Evolutionary conservation across 176 grass and related monocot genomes (phyloP), one percentile per base, ranked within the genome.

Genomic region (Saccharum spontaneum): DNA sequence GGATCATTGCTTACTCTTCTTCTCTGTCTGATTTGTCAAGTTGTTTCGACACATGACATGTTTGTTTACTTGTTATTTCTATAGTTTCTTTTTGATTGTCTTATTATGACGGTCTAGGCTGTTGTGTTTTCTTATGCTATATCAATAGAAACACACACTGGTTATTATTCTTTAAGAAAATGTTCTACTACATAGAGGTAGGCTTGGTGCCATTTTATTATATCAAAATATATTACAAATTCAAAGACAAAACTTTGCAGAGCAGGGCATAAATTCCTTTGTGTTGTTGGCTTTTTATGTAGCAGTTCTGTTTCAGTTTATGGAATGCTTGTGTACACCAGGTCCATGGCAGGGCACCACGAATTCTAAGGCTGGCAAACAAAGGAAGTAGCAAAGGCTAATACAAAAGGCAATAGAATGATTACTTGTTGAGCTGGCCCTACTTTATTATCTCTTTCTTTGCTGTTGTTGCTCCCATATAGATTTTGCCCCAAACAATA

Each of bases 401-500:
- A 86, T 82, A 52, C 52, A 59, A 80, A 87, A 90, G 85, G 85
- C 69, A 69, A 91, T 9, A 59, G 50, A 91, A 87, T 91, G 85
- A 87, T 91, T 91, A 84, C 89, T 70, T 73, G 54, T 84, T 63
- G 81, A 76, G 85, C 70, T 87, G 89, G 62, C 89, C 85, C 85
- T 87, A 87, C 85, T 91, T 91, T 84, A 45, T 80, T 52, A 84
- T 0, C 33, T 70, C 33, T 86, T 82, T 71, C 30, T 81, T 65
- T 76, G 62, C 41, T 44, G 60, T 68, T 79, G 48, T 52, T 80
- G 54, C 24, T 87, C 62, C 78, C 64, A 55, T 79, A 64, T 37
- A 26, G 9, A 62, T 84, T 41, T 34, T 0, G 31, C 37, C 45
- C 37, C 14, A 28, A 30, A 28, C 6, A 26, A 14, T 48, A 62